Base-by-base conservation (phyloP, 441 rosid species). In the Cnidoscolus chayamansa region DNA sequence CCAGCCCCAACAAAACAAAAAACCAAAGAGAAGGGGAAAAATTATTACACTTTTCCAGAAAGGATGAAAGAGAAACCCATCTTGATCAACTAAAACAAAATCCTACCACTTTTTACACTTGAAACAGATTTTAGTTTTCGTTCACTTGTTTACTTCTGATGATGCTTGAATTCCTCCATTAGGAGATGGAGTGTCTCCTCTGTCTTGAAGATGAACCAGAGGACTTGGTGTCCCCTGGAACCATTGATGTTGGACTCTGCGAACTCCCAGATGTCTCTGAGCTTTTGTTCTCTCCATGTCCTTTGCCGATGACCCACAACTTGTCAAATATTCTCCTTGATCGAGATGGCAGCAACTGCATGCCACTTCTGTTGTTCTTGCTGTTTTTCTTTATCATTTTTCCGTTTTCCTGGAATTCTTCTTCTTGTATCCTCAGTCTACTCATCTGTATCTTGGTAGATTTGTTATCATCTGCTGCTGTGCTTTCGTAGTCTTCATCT, bases 201-300 rank as follows among this genome's bases (percentile, higher is more conserved):
- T 85, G 83, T 74, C 93, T 84, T 20, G 87, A 77, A 15, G 92
- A 87, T 45, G 92, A 87, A 65, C 86, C 90, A 0, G 88, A 82
- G 2, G 97, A 92, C 80, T 90, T 91, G 3, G 74, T 73, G 64
- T 89, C 92, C n/a, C 89, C 90, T 0, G 88, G 92, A 75, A 71
- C 88, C 75, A 86, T 53, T 0, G 89, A 89, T 6, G 87, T 83
- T 35, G 97, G 97, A 79, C 98, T 92, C 69, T 89, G 93, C 0
- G 97, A 94, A 80, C 98, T 91, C n/a, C 89, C 93, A 0, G 98
- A 94, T 0, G 97, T 92, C 77, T 92, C 98, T 0, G 98, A 92
- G 82, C 98, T 89, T 76, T 76, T 86, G 82, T 84, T 83, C 76
- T 85, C 92, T 10, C 75, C 81, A 0, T 85, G 83, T 31, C 76